phyloP scores from a whole-genome alignment of 1,284 basidiomycete species.

The Pyrrhoderma noxium region DNA sequence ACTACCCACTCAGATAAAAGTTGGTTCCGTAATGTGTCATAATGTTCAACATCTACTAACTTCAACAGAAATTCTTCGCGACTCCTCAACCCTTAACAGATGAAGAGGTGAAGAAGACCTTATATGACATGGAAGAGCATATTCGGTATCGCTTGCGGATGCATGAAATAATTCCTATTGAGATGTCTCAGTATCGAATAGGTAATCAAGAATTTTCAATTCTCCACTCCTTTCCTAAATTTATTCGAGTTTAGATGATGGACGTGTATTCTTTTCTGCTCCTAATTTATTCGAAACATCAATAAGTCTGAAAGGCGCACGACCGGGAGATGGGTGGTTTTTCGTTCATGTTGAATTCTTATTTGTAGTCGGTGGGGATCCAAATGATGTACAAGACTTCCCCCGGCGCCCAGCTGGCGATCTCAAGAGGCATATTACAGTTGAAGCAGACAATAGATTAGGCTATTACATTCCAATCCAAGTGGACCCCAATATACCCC shows the following conservation, averaged over 20 bases:
- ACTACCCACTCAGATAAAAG: conserved; percentile 74
- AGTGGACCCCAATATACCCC: conserved; percentile 32
- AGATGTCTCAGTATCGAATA: conserved; percentile 69
- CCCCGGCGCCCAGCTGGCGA: conserved; percentile 55
- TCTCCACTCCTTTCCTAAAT: conserved; percentile 17
- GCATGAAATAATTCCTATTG: conserved; percentile 64
- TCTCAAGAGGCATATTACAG: conserved; percentile 62
- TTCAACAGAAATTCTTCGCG: conserved; percentile 55
- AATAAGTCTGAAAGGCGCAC: conserved; percentile 62
- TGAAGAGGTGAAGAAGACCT: conserved; percentile 53
- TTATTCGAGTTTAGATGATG: conserved; percentile 43
- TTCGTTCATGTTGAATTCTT: conserved; percentile 73
- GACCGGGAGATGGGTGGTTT: conserved; percentile 72
- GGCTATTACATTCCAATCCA: conserved; percentile 51
- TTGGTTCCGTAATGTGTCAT: conserved; percentile 25
- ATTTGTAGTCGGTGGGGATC: conserved; percentile 66
- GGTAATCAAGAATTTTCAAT: conserved; percentile 33
- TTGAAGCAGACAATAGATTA: conserved; percentile 62
- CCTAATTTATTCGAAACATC: conserved; percentile 71
- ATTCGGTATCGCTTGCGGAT: conserved; percentile 72
- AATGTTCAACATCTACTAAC: conserved; percentile 19
- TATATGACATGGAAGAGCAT: conserved; percentile 66
- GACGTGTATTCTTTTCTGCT: conserved; percentile 70
- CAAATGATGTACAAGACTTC: conserved; percentile 68
- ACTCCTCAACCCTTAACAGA: conserved; percentile 62